Base-by-base conservation (phyloP, 768 basidiomycete genomes). In the Tubosaeta sp. region DNA sequence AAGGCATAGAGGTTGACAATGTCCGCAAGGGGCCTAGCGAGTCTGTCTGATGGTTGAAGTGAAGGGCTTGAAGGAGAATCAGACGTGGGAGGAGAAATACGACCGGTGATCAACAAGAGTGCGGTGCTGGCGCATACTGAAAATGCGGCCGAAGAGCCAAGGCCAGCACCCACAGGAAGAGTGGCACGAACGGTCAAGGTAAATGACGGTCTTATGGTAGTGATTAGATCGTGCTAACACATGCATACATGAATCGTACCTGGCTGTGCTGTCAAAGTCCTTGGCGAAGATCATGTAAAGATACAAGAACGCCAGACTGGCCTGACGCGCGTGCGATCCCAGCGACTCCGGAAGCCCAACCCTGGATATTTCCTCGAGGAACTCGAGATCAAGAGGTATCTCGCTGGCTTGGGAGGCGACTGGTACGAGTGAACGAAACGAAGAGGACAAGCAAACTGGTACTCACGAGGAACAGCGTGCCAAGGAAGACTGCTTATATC, bases 81-180 rank as follows among this genome's bases (percentile, higher is more conserved):
- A 48, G 54, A 55, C 35, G 71, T 68, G n/a, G 74, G 62, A 9
- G 81, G 65, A 39, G 59, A 70, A 63, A 97, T 83, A 57, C 85
- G 86, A 43, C 77, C 74, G 65, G 90, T 83, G 13, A 88, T 76
- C 44, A 95, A 77, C 34, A 97, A 80, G 41, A 95, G 75, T 6
- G 90, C 75, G 1, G 90, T 85, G 10, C 93, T 84, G 42, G 87
- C 74, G 65, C 95, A 97, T 17, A 85, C 83, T 4, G 95, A 97
- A 74, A 87, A 97, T 22, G 97, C 92, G 7, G 97, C 97, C 19
- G 94, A 97, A 12, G 95, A 98, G 22, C 97, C 97, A 45, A 98
- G 85, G 43, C 97, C 97, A 14, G 97, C 97, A 8, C 91, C 88
- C 52, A 98, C 85, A 27, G 97, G 97, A 6, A 98, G 79, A 22